These are phyloP conservation scores for Arthrobotrys megalospora DNA, from an alignment of 2,329 filamentous ascomycete genomes.

Conservation along the genomic window DNA sequence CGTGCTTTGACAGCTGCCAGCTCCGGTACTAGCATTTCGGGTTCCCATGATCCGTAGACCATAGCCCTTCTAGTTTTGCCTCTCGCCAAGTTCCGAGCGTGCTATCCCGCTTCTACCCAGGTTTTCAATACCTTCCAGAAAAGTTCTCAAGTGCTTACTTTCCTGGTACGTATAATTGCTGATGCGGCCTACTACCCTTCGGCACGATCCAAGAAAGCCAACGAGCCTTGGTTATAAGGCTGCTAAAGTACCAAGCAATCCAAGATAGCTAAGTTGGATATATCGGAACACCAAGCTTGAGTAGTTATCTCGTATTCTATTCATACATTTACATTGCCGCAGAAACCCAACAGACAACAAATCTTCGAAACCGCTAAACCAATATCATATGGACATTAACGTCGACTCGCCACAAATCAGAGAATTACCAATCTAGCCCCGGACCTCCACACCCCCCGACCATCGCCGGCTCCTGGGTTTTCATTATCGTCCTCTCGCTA, in stretches of 20 bases:
- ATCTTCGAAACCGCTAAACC: background rate
- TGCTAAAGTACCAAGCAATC: constrained; percentile 37
- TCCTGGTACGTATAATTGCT: constrained; percentile 20
- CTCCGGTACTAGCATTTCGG: background rate
- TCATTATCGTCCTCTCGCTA: constrained; percentile 52
- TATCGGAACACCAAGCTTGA: background rate
- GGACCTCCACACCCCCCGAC: constrained; percentile 50
- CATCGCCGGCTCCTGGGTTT: constrained; percentile 40
- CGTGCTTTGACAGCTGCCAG: constrained; percentile 28
- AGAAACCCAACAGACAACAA: background rate
- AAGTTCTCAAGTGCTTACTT: constrained; percentile 5
- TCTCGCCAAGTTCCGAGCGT: constrained; percentile 49
- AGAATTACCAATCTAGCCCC: constrained; percentile 48
- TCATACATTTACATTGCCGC: constrained; percentile 1
- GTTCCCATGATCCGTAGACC: constrained; percentile 10
- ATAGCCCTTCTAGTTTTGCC: constrained; percentile 13
- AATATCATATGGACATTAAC: constrained; percentile 6
- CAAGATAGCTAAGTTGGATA: constrained; percentile 9
- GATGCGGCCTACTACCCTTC: background rate
- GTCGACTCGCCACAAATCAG: background rate
- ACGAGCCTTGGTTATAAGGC: constrained; percentile 43
- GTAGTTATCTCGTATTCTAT: constrained; percentile 3
- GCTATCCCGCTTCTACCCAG: constrained; percentile 39
- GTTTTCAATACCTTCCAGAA: constrained; percentile 42
- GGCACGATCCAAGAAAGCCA: constrained; percentile 16